Percentiles rank a stretch among this genome's conserved stretches.
Conservation (phyloP, 2,329 filamentous ascomycete genomes). For the Clarireedia homoeocarpa region DNA sequence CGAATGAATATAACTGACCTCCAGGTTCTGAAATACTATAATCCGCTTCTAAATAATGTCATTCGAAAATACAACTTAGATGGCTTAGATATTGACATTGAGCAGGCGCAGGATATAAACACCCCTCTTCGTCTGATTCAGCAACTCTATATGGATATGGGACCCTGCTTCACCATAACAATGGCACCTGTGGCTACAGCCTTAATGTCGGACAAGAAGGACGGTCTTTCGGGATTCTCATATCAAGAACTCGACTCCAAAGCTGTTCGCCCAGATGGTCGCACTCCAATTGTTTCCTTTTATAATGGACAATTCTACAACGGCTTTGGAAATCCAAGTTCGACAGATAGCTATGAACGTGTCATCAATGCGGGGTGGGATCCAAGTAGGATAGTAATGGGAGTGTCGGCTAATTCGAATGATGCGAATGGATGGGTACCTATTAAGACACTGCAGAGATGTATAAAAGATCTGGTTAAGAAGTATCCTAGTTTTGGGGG, state of each 20-base stretch:
- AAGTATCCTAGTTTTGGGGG: conserved; percentile 13
- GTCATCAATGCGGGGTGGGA: conserved; percentile 11
- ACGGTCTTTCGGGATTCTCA: conserved; percentile 47
- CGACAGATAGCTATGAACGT: conserved; percentile 2
- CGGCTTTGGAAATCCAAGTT: conserved; percentile 8
- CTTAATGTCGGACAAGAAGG: conserved; percentile 40
- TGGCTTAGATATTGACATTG: conserved; percentile 82
- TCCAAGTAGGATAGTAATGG: conserved; percentile 9
- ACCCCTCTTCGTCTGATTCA: conserved; percentile 72
- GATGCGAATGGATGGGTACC: conserved; percentile 11
- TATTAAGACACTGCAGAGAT: conserved; percentile 19
- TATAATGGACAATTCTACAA: conserved; percentile 15
- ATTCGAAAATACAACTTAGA: conserved; percentile 74
- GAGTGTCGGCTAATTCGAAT: background rate
- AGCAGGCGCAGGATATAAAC: conserved; percentile 67
- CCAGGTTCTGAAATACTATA: conserved; percentile 17
- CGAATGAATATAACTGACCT: background rate
- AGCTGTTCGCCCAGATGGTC: conserved; percentile 1
- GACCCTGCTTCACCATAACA: conserved; percentile 58
- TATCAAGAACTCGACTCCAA: conserved; percentile 73
- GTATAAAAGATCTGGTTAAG: conserved; percentile 27
- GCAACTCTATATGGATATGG: conserved; percentile 64
- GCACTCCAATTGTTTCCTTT: conserved; percentile 5
- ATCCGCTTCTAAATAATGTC: conserved; percentile 8
- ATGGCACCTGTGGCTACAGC: conserved; percentile 49